These are phyloP conservation scores for Pseudopyrenochaeta lycopersici DNA, from an alignment of 2,329 filamentous ascomycete genomes.

Conservation along the genomic window DNA sequence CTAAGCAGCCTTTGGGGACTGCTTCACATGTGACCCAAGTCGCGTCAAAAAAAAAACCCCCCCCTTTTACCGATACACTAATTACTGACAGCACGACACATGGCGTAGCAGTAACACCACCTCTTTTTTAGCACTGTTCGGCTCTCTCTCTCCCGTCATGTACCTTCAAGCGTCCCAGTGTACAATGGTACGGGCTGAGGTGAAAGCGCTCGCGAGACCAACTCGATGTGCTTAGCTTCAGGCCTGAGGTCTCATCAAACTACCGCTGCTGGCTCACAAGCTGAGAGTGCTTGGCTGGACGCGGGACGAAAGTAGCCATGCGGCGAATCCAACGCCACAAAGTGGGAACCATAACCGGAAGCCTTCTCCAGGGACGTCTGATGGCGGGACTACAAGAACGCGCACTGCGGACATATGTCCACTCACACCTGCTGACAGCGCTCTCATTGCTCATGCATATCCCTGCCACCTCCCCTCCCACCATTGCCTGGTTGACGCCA, in stretches of 20 bases:
- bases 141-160: background rate
- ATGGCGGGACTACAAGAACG: conserved; percentile 43
- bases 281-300: conserved; percentile 38
- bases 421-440: conserved; percentile 43
- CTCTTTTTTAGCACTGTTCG: background rate
- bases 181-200: conserved; percentile 7
- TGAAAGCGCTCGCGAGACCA: conserved; percentile 16
- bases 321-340: conserved; percentile 47
- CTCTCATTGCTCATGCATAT: conserved; percentile 44
- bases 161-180: background rate
- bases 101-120: background rate
- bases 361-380: conserved; percentile 43
- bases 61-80: conserved; percentile 2
- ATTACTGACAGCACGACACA: background rate
- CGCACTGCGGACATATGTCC: conserved; percentile 32
- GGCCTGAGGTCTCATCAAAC: conserved; percentile 29
- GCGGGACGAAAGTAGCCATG: conserved; percentile 41
- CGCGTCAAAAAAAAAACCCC: no score
- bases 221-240: conserved; percentile 21
- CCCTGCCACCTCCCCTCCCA: conserved; percentile 43
- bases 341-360: conserved; percentile 42
- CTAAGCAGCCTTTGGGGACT: background rate
- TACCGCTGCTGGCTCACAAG: conserved; percentile 30
- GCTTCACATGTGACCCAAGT: background rate
- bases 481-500: conserved; percentile 46